Base-by-base conservation (phyloP, 306 rosid species). In the Cicer arietinum region DNA sequence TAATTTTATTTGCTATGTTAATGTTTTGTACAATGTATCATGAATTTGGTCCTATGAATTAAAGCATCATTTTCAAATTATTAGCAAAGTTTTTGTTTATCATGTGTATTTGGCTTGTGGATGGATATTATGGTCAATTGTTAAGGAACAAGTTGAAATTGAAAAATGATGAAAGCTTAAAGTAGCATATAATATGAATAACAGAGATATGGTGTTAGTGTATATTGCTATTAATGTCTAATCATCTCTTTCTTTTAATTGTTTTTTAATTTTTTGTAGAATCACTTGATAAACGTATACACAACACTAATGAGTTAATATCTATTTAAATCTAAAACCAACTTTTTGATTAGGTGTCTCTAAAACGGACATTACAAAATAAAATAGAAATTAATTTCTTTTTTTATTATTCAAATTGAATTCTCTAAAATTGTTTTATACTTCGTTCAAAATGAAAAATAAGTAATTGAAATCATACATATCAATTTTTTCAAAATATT, bases 71-170 rank as follows among this genome's bases (percentile, higher is more conserved):
- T 8, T 42, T 46, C 69, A 47, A 63, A 8, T 51, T 25, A 13
- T 50, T 13, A 3, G 10, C 65, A 14, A 0, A 17, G 5, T 71
- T 17, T 48, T 51, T 7, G 20, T n/a, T 11, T 37, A 48, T 25
- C 17, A 61, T 59, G 16, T 35, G 7, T 60, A 30, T 52, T 62
- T 58, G 66, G 47, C 12, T 80, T 65, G 57, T 67, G 78, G 62
- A 52, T 25, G 37, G 37, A 30, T 30, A 30, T 30, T 30, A 60
- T 42, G 47, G 37, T 47, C 16, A 0, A 57, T 35, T 11, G 42
- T 5, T 14, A 25, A 59, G 22, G 10, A 39, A 17, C 8, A 37
- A 16, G 8, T 16, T 68, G 12, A 13, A 67, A 44, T 16, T 57
- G 9, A 13, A 67, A 44, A 37, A 10, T 6, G n/a, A 12, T 11